phyloP scores from a whole-genome alignment of 495 filamentous ascomycete genomes.

The Terfezia claveryi region DNA sequence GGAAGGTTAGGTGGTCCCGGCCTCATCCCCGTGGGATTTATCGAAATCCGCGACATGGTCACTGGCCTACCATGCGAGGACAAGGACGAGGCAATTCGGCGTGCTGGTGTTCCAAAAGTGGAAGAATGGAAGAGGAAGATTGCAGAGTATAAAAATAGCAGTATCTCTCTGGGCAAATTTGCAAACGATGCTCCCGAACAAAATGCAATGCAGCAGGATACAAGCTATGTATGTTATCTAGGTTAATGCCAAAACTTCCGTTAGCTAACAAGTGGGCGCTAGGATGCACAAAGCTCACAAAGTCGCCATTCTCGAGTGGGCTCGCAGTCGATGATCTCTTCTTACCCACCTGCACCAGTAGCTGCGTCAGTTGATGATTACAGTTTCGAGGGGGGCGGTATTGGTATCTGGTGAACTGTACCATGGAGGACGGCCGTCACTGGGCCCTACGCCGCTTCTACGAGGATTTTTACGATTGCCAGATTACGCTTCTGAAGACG shows the following conservation, averaged over 20 bases:
- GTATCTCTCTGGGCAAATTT: slow-evolving; percentile 83
- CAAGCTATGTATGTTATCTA: too few relatives aligned
- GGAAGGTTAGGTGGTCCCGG: slow-evolving; percentile 83
- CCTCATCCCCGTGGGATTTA: slow-evolving; percentile 88
- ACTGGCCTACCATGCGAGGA: slow-evolving; percentile 63
- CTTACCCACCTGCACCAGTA: slow-evolving; percentile 29
- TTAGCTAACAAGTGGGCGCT: slow-evolving; percentile 26
- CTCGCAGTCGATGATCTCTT: background rate
- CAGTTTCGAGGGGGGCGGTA: slow-evolving; percentile 96
- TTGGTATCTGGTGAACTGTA: slow-evolving; percentile 89
- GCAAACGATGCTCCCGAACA: background rate
- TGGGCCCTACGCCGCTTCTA: slow-evolving; percentile 91
- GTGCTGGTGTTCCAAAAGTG: slow-evolving; percentile 86
- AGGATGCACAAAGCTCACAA: slow-evolving; percentile 14
- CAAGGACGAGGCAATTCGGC: slow-evolving; percentile 62
- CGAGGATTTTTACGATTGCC: slow-evolving; percentile 97
- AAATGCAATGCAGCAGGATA: background rate
- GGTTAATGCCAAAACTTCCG: too few relatives aligned
- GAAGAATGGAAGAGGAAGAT: slow-evolving; percentile 99
- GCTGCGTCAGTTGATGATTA: slow-evolving; percentile 77
- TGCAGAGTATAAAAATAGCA: slow-evolving; percentile 96
- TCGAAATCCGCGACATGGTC: slow-evolving; percentile 88
- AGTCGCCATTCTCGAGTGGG: slow-evolving; percentile 9
- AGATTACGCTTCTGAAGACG: slow-evolving; percentile 80
- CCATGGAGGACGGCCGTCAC: slow-evolving; percentile 71